Base-by-base conservation (phyloP, 192 early-diverging fungal genomes). In the Dissophora ornata region DNA sequence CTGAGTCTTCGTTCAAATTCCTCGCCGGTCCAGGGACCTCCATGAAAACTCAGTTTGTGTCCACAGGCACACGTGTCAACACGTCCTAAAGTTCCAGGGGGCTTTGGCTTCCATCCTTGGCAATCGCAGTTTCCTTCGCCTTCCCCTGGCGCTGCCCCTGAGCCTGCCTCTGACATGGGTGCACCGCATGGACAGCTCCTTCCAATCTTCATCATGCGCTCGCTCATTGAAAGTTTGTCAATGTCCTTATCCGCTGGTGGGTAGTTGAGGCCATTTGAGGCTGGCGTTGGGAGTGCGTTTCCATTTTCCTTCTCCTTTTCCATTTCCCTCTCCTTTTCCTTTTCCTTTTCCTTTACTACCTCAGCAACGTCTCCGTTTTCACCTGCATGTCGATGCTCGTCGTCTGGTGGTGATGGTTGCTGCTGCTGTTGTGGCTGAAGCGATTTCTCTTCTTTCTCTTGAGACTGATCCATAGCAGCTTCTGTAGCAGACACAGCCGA, bases 81-180 rank as follows among this genome's bases (percentile, higher is more conserved):
- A 2, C 71, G 51, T 25, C 71, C 80, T 28, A 54, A 47, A 5
- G 54, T 62, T 11, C 69, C 62, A 13, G 64, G 59, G 13, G 57
- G 64, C 22, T 71, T 82, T 51, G 83, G 85, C 49, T 62, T 57
- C 86, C 86, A 87, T 5, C 83, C 81, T 59, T 78, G 69, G 62
- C 86, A 87, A 32, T 57, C 34, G 63, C 86, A 87, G 11, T 66
- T 55, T 2, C 4, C 36, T 7, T 22, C 21, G n/a, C 19, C 26
- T 5, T 52, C 38, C 1, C 5, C 50, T 32, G 46, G 47, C 41
- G 48, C n/a, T 53, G 49, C 47, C 0, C 19, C 46, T 32, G 47
- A 21, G 1, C 34, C 24, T 44, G 18, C 15, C 19, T 30, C 18
- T 29, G 32, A 41, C 6, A 16, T 22, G 21, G 26, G n/a, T 1